A percentile compares a stretch with the other conserved stretches of the same genome.
Conservation (phyloP, 2,329 filamentous ascomycete species). For the Fusarium vanettenii region DNA sequence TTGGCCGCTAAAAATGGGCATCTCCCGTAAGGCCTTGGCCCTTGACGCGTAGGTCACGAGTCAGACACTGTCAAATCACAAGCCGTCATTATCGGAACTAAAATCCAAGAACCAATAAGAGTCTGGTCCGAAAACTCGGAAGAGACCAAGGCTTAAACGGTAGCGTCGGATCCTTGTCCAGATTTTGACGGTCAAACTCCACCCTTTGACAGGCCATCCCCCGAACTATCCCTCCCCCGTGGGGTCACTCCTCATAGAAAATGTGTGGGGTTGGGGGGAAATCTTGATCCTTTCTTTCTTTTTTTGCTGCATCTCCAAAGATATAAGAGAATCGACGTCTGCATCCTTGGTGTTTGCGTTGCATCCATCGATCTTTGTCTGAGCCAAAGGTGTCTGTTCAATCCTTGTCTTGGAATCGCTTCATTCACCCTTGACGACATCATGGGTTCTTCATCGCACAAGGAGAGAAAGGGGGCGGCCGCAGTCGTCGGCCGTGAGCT, state of each 20-base stretch:
- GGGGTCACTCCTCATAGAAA: background rate
- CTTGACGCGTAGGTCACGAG: background rate
- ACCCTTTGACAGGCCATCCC: background rate
- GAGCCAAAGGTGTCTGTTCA: background rate
- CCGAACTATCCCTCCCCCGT: background rate
- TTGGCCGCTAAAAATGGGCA: background rate
- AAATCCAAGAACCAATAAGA: background rate
- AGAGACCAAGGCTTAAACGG: background rate
- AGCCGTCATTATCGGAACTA: background rate
- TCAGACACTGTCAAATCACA: background rate
- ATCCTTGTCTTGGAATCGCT: background rate
- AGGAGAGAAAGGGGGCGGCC: slow-evolving; percentile 23
- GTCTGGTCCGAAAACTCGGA: background rate
- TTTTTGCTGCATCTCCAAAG: background rate
- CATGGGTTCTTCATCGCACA: slow-evolving; percentile 4
- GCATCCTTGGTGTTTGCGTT: background rate
- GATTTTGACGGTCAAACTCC: background rate
- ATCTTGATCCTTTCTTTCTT: background rate
- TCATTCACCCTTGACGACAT: background rate
- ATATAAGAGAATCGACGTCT: background rate
- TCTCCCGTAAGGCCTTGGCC: background rate
- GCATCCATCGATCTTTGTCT: background rate
- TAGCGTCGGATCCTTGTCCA: background rate
- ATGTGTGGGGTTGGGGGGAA: slow-evolving; percentile 2
- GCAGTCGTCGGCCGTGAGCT: slow-evolving; percentile 27